Evolutionary conservation across 176 grass and related monocot genomes (phyloP).

Genomic region (Hsuehochloa calcarea): DNA sequence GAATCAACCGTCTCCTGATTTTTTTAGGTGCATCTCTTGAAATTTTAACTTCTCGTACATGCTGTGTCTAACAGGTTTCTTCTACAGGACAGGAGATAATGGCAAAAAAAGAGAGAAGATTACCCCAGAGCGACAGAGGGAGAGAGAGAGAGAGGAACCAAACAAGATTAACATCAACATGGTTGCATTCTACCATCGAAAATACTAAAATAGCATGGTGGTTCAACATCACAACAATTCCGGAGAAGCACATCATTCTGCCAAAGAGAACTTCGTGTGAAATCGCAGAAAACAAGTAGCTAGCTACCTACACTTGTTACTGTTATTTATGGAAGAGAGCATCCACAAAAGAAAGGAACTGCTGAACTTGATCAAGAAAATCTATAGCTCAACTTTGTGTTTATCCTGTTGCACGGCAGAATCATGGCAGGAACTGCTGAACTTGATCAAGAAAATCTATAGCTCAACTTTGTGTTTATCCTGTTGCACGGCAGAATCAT

Average conservation of each 20-base stretch:
- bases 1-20: too few species aligned
- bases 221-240: background rate
- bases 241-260: too few species aligned
- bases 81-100: too few species aligned
- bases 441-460: constrained; percentile 11
- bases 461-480: constrained; percentile 37
- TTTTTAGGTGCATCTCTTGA: too few species aligned
- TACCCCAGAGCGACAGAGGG: too few species aligned
- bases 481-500: background rate
- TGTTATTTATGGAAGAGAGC: background rate
- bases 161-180: too few species aligned
- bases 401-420: background rate
- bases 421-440: constrained; percentile 8
- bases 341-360: background rate
- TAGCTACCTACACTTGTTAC: background rate
- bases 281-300: background rate
- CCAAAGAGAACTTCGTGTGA: background rate
- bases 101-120: too few species aligned
- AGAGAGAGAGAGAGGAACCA: too few species aligned
- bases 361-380: background rate
- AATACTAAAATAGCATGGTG: too few species aligned
- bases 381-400: constrained; percentile 43
- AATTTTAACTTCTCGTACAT: too few species aligned
- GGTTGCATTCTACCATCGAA: background rate
- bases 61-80: too few species aligned